Conservation (phyloP, 345 rosid genomes). For the Eucalyptus sp. region DNA sequence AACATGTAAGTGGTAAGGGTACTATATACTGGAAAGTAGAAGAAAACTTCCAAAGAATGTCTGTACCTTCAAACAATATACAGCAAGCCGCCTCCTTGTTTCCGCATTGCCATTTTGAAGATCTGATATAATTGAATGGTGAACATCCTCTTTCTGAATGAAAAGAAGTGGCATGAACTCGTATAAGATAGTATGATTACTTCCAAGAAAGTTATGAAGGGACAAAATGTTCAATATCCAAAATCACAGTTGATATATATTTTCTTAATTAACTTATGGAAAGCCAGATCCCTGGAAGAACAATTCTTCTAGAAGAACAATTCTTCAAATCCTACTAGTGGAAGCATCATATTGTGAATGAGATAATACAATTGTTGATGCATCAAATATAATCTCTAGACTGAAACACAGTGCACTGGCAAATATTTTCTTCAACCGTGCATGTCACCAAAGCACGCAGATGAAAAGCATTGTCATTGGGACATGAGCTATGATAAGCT, state of each 20-base stretch:
- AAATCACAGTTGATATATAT: neutral
- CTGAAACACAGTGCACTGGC: neutral
- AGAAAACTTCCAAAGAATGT: neutral
- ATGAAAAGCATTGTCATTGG: neutral
- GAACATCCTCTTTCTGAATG: conserved; percentile 93
- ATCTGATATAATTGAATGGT: conserved; percentile 96
- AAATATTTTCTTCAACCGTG: neutral
- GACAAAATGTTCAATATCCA: neutral
- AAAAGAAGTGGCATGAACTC: neutral
- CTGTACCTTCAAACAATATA: conserved; percentile 88
- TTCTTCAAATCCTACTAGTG: neutral
- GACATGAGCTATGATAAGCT: neutral
- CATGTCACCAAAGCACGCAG: neutral
- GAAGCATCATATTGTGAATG: neutral
- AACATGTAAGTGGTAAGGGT: neutral
- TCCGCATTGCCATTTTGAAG: conserved; percentile 98
- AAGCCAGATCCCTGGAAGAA: neutral
- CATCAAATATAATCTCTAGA: neutral
- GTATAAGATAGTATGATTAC: neutral
- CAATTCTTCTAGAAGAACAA: neutral
- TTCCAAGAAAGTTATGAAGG: neutral
- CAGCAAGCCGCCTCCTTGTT: conserved; percentile 98
- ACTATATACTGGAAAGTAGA: neutral
- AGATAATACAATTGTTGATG: neutral
- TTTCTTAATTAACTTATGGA: neutral